phyloP scores from a whole-genome alignment of 176 grass and related monocot species.

The Phyllostachys edulis region DNA sequence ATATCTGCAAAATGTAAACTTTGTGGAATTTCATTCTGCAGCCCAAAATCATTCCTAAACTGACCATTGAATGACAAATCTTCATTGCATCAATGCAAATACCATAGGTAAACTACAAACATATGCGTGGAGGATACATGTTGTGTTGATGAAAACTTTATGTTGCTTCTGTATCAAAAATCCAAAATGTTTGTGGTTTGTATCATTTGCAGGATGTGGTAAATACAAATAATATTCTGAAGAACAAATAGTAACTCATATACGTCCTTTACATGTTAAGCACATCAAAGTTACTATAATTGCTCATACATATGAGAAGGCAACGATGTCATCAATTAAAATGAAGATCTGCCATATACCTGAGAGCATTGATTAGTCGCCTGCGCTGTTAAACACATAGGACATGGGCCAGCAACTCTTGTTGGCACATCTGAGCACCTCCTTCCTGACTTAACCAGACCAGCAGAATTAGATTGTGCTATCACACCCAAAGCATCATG shows the following conservation, averaged over 20 bases:
- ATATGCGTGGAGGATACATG: not conserved
- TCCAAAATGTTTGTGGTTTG: not conserved
- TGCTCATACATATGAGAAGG: not conserved
- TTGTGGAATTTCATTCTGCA: conserved; percentile 3
- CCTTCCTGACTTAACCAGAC: conserved; percentile 24
- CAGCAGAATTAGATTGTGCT: conserved; percentile 26
- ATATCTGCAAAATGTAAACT: not conserved
- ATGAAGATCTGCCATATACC: conserved; percentile 34
- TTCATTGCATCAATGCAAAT: not conserved
- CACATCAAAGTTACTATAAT: not conserved
- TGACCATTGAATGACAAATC: not conserved
- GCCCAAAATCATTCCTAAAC: conserved; percentile 1
- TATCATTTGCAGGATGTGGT: not conserved
- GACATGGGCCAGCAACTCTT: conserved; percentile 37
- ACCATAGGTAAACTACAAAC: not conserved
- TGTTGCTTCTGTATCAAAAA: not conserved
- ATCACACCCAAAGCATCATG: conserved; percentile 21
- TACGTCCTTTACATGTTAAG: not conserved
- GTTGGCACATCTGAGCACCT: conserved; percentile 24
- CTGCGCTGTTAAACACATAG: conserved; percentile 32
- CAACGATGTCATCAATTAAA: not conserved
- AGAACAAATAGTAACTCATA: conserved; percentile 17
- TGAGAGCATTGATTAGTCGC: conserved; percentile 23
- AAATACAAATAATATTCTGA: not conserved
- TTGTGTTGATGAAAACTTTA: not conserved